Evolutionary conservation across 352 stramenopile genomes (phyloP).

Genomic region (Pythium sp.): DNA sequence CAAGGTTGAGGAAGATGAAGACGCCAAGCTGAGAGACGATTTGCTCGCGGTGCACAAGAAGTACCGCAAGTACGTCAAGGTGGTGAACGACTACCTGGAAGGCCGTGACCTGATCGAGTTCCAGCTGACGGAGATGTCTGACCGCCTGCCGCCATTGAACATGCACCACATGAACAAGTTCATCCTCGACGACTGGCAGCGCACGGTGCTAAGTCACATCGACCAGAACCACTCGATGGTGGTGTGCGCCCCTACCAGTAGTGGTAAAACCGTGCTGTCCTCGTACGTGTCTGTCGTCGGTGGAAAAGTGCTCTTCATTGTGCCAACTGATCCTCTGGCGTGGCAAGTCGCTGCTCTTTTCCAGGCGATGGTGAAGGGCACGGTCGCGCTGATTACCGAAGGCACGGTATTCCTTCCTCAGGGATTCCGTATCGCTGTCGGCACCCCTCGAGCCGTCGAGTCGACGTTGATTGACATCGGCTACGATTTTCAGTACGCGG

Average conservation of each 20-base stretch:
- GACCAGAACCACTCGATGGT: slow-evolving; percentile 95
- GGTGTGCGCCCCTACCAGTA: slow-evolving; percentile 97
- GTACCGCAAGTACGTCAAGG: slow-evolving; percentile 86
- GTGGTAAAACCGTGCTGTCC: slow-evolving; percentile 94
- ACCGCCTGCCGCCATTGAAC: slow-evolving; percentile 80
- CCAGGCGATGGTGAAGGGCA: slow-evolving; percentile 96
- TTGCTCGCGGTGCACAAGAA: slow-evolving; percentile 82
- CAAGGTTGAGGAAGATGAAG: slow-evolving; percentile 76
- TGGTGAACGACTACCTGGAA: slow-evolving; percentile 62
- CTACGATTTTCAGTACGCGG: slow-evolving; percentile 96
- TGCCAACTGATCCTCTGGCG: slow-evolving; percentile 97
- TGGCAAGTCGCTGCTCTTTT: slow-evolving; percentile 99
- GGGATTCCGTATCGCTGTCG: slow-evolving; percentile 92
- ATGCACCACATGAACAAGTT: slow-evolving; percentile 92
- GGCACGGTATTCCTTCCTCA: slow-evolving; percentile 79
- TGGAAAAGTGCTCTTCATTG: slow-evolving; percentile 82
- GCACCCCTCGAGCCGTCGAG: slow-evolving; percentile 94
- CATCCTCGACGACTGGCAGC: slow-evolving; percentile 97
- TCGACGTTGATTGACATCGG: slow-evolving; percentile 88
- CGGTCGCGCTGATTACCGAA: slow-evolving; percentile 95
- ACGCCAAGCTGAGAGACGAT: slow-evolving; percentile 59
- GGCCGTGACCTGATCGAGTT: slow-evolving; percentile 81
- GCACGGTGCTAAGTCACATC: slow-evolving; percentile 93
- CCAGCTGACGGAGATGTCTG: slow-evolving; percentile 86
- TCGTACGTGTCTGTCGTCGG: slow-evolving; percentile 82